Conservation (phyloP, 2,329 filamentous ascomycete species). For the Xylaria sp. region DNA sequence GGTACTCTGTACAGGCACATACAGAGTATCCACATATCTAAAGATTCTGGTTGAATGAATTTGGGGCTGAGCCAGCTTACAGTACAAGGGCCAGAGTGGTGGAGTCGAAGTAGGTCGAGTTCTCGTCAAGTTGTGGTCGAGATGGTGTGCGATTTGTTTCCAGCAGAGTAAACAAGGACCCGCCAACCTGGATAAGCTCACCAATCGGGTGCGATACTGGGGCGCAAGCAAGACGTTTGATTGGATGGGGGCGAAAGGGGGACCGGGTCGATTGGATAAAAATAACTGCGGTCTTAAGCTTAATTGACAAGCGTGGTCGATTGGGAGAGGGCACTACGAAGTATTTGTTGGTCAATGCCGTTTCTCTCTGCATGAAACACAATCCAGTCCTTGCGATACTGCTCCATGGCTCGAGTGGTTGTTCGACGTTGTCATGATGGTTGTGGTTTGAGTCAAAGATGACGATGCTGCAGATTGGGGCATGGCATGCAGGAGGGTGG, state of each 20-base stretch:
- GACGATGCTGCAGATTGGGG: slow-evolving; percentile 23
- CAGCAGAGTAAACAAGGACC: background rate
- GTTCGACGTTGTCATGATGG: slow-evolving; percentile 3
- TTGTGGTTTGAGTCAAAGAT: background rate
- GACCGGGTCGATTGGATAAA: slow-evolving; percentile 14
- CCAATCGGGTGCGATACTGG: slow-evolving; percentile 8
- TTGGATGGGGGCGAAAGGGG: slow-evolving; percentile 26
- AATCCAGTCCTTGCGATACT: background rate
- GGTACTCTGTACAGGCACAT: background rate
- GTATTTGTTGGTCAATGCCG: slow-evolving; percentile 19
- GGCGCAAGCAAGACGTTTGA: slow-evolving; percentile 4
- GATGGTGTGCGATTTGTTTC: background rate
- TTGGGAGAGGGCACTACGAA: background rate
- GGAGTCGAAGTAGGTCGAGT: background rate
- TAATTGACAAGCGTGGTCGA: background rate
- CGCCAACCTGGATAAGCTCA: slow-evolving; percentile 3
- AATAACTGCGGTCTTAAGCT: slow-evolving; percentile 17
- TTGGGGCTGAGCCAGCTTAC: slow-evolving; percentile 29
- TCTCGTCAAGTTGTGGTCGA: slow-evolving; percentile 5
- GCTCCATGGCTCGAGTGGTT: background rate
- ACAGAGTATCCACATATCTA: slow-evolving; percentile 6
- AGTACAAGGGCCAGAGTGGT: slow-evolving; percentile 10
- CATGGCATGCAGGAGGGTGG: slow-evolving; percentile 27
- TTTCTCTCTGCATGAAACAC: slow-evolving; percentile 7
- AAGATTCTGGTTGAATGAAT: slow-evolving; percentile 1